Base-by-base conservation (phyloP, 352 stramenopile species). In the Aphanomyces stellatus region DNA sequence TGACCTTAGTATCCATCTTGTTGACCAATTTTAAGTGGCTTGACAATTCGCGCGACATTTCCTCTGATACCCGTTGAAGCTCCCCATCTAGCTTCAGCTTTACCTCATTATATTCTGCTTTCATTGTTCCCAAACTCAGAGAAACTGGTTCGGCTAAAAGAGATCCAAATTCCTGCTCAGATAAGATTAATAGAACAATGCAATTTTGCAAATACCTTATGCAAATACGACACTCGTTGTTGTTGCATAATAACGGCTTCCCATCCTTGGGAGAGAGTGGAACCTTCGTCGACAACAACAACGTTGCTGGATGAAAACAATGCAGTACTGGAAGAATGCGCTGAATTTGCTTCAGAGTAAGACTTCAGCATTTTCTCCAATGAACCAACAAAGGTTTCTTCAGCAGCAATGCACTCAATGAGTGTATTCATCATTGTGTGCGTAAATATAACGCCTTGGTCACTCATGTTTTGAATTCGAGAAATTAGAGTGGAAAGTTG, bases 61-160 rank as follows among this genome's bases (percentile, higher is more conserved):
- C 53, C 6, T 70, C 65, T 48, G 90, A 79, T 1, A 72, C 62
- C 41, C 83, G 85, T 10, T 75, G 64, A 43, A 90, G 90, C 19
- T 74, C 81, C n/a, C 90, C 81, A 25, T 91, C 80, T 13, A 78
- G 82, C n/a, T 71, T 71, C 0, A 66, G 59, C 25, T 80, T 72
- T 24, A 81, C 73, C 31, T 69, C 81, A 62, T 90, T 83, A 37
- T 93, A 93, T 28, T 93, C 82, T 46, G 76, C 80, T 49, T 87
- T 88, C 82, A 93, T 93, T 27, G 80, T 90, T 19, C 73, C 71
- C 48, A 93, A 72, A 43, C 81, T 90, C 35, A 93, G 61, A 8
- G 80, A 70, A 17, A 91, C 82, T 11, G 85, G 82, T 41, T 93
- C 85, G 1, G 80, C 72, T 13, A 93, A 63, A 17, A 93, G 40